Conservation (phyloP, 176 grass and related monocot genomes). For the Chloris gayana region DNA sequence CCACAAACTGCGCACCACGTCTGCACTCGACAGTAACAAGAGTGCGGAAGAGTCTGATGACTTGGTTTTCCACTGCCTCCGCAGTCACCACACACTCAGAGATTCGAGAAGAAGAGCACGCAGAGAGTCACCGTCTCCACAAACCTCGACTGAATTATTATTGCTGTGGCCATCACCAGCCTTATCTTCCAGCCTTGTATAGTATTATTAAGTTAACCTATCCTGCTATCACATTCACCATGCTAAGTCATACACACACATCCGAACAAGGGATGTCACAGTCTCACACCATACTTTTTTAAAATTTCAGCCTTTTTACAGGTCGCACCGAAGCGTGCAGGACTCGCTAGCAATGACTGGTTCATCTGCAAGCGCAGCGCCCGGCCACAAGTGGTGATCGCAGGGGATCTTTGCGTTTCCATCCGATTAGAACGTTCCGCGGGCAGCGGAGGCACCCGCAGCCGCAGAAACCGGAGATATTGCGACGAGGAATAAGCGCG, state of each 20-base stretch:
- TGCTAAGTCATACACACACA: conserved; percentile 6
- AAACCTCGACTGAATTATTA: conserved; percentile 12
- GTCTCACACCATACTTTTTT: conserved; percentile 14
- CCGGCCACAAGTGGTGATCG: background rate
- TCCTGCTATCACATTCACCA: conserved; percentile 8
- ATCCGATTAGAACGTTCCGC: background rate
- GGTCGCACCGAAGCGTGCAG: conserved; percentile 1
- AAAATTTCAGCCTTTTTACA: background rate
- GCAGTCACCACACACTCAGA: background rate
- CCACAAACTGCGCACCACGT: conserved; percentile 21
- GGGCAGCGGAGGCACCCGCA: background rate
- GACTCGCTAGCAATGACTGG: background rate
- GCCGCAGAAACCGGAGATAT: background rate
- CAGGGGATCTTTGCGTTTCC: conserved; percentile 21
- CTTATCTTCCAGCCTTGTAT: conserved; percentile 26
- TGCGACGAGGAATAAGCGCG: background rate
- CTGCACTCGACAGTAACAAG: background rate
- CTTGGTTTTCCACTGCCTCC: background rate
- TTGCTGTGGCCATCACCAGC: background rate
- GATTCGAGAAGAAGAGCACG: background rate
- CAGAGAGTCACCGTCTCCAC: conserved; percentile 24
- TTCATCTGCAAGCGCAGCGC: conserved; percentile 34
- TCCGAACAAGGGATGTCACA: conserved; percentile 26
- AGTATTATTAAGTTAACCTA: conserved; percentile 11
- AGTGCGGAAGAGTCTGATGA: conserved; percentile 5